Evolutionary conservation across 176 grass and related monocot species (phyloP).

Genomic region (Otatea glauca): DNA sequence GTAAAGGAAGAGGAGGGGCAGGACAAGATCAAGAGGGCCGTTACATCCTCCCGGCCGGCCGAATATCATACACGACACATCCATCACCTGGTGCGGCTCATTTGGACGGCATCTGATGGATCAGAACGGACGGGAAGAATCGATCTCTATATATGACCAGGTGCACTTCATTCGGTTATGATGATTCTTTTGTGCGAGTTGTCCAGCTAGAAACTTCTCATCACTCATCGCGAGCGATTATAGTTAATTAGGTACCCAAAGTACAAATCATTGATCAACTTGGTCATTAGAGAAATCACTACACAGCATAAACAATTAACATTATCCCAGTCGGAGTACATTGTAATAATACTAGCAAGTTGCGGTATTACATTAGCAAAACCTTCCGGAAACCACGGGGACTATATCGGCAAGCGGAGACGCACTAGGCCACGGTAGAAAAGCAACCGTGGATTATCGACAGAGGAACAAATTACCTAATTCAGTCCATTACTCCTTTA

Average conservation of each 20-base stretch:
- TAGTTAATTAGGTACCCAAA: background rate
- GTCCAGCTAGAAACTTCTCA: background rate
- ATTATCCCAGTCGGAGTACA: background rate
- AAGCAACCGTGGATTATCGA: too few relatives aligned
- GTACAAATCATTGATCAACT: conserved; percentile 22
- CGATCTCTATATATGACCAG: background rate
- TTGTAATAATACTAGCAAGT: too few relatives aligned
- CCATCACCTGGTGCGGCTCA: background rate
- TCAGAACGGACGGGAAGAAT: background rate
- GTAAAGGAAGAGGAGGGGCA: too few relatives aligned
- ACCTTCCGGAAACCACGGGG: too few relatives aligned
- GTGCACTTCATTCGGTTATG: background rate
- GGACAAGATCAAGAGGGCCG: too few relatives aligned
- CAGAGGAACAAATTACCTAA: too few relatives aligned
- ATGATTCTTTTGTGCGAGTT: background rate
- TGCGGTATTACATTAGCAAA: too few relatives aligned
- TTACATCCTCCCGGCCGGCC: too few relatives aligned
- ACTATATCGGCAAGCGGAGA: too few relatives aligned
- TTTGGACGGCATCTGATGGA: background rate
- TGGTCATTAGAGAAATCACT: background rate
- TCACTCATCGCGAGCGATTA: background rate
- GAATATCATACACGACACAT: too few relatives aligned
- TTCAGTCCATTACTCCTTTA: too few relatives aligned
- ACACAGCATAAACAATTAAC: background rate
- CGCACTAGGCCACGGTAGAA: too few relatives aligned